Percentiles rank a stretch among this genome's conserved stretches.
phyloP scores from a whole-genome alignment of 495 filamentous ascomycete species.

The Podospora pseudopauciseta region DNA sequence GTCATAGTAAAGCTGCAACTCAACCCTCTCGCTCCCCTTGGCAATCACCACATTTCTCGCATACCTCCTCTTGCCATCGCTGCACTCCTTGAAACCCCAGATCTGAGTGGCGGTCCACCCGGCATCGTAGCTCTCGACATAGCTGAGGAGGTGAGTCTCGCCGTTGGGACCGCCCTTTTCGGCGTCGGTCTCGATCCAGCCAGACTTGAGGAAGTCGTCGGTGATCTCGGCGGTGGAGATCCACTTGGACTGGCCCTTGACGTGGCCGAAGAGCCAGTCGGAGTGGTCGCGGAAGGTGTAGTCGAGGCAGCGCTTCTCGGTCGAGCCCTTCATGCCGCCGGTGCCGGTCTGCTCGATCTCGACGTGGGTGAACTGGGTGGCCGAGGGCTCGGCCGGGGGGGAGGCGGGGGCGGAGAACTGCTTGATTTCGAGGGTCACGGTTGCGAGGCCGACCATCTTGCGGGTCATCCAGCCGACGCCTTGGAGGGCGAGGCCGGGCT shows the following conservation, averaged over 20 bases:
- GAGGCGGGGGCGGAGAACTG: slow-evolving; percentile 54
- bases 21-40: slow-evolving; percentile 60
- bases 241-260: slow-evolving; percentile 61
- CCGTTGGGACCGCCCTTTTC: slow-evolving; percentile 49
- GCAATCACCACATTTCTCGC: slow-evolving; percentile 60
- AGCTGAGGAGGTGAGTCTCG: slow-evolving; percentile 48
- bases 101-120: slow-evolving; percentile 61
- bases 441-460: slow-evolving; percentile 68
- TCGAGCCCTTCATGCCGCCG: slow-evolving; percentile 69
- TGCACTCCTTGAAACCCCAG: slow-evolving; percentile 47
- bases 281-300: slow-evolving; percentile 63
- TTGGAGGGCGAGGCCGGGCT: slow-evolving; percentile 74
- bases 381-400: slow-evolving; percentile 36
- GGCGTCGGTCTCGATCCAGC: slow-evolving; percentile 50
- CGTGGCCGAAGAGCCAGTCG: slow-evolving; percentile 77
- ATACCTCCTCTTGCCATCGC: slow-evolving; percentile 61
- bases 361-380: slow-evolving; percentile 58
- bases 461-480: slow-evolving; percentile 79
- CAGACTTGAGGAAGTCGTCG: slow-evolving; percentile 47
- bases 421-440: slow-evolving; percentile 65
- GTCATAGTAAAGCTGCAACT: slow-evolving; percentile 72
- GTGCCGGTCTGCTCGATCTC: slow-evolving; percentile 76
- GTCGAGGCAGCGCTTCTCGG: slow-evolving; percentile 70
- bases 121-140: slow-evolving; percentile 51
- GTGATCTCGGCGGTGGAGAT: slow-evolving; percentile 34